A percentile compares a stretch with the other conserved stretches of the same genome.
Evolutionary conservation across 306 rosid genomes (phyloP).

Genomic region (Sindora glabra): DNA sequence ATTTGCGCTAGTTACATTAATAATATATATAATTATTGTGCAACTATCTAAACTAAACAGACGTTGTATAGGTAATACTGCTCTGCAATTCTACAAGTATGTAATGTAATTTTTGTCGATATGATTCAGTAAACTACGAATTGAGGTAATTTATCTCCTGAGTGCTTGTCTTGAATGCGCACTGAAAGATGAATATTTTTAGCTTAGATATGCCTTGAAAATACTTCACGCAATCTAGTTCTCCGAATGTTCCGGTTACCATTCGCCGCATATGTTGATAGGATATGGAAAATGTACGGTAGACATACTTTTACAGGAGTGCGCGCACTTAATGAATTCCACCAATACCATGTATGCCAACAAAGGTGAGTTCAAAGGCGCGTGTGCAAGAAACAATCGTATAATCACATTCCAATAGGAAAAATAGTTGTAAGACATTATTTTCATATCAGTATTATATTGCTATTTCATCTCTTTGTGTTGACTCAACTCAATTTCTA

Average conservation of each 20-base stretch:
- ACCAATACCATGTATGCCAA: slow-evolving; percentile 6
- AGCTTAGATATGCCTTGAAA: not conserved
- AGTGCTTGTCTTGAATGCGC: not conserved
- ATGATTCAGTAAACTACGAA: not conserved
- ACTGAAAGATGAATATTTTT: not conserved
- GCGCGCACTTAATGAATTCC: slow-evolving; percentile 1
- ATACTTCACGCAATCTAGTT: slow-evolving; percentile 2
- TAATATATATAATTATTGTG: no score
- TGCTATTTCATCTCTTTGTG: no score
- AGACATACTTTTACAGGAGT: not conserved
- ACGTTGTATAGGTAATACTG: no score
- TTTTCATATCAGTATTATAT: no score
- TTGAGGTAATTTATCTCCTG: not conserved
- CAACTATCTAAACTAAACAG: no score
- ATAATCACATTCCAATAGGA: no score
- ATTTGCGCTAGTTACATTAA: no score
- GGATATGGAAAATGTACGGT: slow-evolving; percentile 4
- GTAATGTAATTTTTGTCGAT: not conserved
- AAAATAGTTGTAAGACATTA: no score
- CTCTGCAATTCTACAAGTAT: no score
- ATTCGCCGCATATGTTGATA: slow-evolving; percentile 20
- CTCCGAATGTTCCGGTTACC: slow-evolving; percentile 1
- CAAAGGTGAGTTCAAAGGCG: slow-evolving; percentile 1
- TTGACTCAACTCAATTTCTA: no score
- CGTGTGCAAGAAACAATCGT: no score